A percentile compares a stretch with the other conserved stretches of the same genome.
phyloP scores from a whole-genome alignment of 2,329 filamentous ascomycete species.

The Microcyclosporella mali region DNA sequence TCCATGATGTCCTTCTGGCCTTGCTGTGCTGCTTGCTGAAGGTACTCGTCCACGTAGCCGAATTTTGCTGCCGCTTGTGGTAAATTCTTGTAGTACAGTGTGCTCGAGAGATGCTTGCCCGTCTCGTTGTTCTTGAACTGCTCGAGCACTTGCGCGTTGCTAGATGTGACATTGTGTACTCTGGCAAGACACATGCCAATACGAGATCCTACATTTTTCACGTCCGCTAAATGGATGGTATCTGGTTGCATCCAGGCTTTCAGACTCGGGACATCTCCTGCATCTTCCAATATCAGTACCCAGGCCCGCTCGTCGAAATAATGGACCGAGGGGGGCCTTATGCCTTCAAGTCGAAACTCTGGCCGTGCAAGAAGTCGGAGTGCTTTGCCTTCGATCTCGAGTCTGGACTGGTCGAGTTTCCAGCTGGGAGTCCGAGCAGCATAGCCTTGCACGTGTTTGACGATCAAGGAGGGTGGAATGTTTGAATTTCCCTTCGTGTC shows the following conservation, averaged over 20 bases:
- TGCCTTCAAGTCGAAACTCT: not conserved
- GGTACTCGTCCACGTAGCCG: constrained; percentile 7
- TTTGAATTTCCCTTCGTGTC: not conserved
- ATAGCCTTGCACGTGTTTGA: constrained; percentile 5
- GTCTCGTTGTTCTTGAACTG: constrained; percentile 7
- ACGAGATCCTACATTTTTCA: constrained; percentile 3
- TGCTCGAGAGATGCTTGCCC: constrained; percentile 5
- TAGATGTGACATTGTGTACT: constrained; percentile 10
- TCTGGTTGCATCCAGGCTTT: constrained; percentile 12
- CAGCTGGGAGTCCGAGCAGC: constrained; percentile 5
- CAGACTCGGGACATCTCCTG: constrained; percentile 7
- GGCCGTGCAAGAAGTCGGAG: not conserved
- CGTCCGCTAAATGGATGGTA: not conserved
- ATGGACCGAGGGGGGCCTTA: constrained; percentile 1
- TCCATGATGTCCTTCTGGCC: constrained; percentile 9
- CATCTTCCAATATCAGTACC: constrained; percentile 11
- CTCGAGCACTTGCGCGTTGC: not conserved
- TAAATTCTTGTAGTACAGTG: constrained; percentile 8
- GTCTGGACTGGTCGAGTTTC: constrained; percentile 5
- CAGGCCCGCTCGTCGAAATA: constrained; percentile 1
- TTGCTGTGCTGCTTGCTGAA: constrained; percentile 7
- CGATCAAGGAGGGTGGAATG: not conserved
- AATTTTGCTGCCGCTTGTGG: constrained; percentile 7
- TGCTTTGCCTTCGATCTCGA: constrained; percentile 3
- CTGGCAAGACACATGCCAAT: constrained; percentile 14